These are phyloP conservation scores for Trichoderma gamsii DNA, from an alignment of 495 filamentous ascomycete species.

Conservation along the genomic window DNA sequence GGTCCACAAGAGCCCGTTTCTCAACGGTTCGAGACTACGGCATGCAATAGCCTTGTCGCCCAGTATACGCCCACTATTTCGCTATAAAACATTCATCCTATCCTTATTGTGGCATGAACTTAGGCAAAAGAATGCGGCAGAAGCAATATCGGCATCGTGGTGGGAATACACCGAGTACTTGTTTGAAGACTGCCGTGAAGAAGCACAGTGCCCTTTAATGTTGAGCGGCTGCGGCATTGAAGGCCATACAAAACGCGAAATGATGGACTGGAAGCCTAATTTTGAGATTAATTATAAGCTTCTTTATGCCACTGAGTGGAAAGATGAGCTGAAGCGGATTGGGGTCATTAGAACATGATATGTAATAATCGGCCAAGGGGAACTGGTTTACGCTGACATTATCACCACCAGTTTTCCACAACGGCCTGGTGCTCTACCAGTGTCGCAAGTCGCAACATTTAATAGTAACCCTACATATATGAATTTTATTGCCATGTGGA, in stretches of 20 bases:
- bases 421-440: no score
- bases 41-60: background rate
- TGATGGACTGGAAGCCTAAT: background rate
- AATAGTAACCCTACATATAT: no score
- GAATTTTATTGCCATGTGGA: no score
- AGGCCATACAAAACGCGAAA: background rate
- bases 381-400: no score
- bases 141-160: background rate
- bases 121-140: background rate
- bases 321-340: background rate
- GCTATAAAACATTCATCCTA: background rate
- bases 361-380: background rate
- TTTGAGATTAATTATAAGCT: background rate
- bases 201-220: background rate
- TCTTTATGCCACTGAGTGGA: background rate
- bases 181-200: background rate
- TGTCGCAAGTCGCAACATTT: no score
- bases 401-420: no score
- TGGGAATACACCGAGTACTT: background rate
- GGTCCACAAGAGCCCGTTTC: background rate
- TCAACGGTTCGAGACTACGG: background rate
- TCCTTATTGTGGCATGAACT: background rate
- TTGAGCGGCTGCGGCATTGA: background rate
- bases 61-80: background rate
- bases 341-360: background rate